phyloP scores from a whole-genome alignment of 108 stramenopile species.

The Epipyxis sp. region DNA sequence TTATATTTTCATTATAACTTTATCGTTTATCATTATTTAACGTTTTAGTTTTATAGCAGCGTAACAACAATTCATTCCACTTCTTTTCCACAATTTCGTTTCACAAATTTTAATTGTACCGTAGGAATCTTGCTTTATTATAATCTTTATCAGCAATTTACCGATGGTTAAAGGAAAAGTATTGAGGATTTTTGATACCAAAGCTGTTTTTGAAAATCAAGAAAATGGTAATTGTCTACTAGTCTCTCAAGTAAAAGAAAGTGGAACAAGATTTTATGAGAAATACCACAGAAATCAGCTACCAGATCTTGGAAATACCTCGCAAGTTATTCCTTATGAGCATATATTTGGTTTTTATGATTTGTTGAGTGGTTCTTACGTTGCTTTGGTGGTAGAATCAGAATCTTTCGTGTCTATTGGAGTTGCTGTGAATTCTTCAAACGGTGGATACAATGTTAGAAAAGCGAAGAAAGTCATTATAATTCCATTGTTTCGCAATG shows the following conservation, averaged over 20 bases:
- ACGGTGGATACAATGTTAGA: slow-evolving; percentile 44
- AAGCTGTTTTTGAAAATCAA: slow-evolving; percentile 20
- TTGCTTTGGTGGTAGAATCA: slow-evolving; percentile 45
- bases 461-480: slow-evolving; percentile 46
- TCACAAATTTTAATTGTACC: not conserved
- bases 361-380: slow-evolving; percentile 51
- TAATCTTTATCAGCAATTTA: too few species aligned
- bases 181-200: not conserved
- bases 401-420: slow-evolving; percentile 29
- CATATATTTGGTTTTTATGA: slow-evolving; percentile 56
- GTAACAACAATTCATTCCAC: too few species aligned
- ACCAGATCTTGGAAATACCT: not conserved
- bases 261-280: not conserved
- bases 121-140: not conserved
- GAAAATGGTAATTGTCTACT: slow-evolving; percentile 4
- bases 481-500: slow-evolving; percentile 41
- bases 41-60: too few species aligned
- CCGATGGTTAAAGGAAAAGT: slow-evolving; percentile 28
- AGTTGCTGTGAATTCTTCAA: not conserved
- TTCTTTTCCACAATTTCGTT: too few species aligned
- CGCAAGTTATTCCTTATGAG: slow-evolving; percentile 31
- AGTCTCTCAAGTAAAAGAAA: slow-evolving; percentile 26
- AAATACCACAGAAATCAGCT: not conserved
- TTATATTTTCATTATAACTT: too few species aligned
- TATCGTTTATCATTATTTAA: too few species aligned